phyloP scores from a whole-genome alignment of 2,329 filamentous ascomycete species.

The Pseudogymnoascus sp. region DNA sequence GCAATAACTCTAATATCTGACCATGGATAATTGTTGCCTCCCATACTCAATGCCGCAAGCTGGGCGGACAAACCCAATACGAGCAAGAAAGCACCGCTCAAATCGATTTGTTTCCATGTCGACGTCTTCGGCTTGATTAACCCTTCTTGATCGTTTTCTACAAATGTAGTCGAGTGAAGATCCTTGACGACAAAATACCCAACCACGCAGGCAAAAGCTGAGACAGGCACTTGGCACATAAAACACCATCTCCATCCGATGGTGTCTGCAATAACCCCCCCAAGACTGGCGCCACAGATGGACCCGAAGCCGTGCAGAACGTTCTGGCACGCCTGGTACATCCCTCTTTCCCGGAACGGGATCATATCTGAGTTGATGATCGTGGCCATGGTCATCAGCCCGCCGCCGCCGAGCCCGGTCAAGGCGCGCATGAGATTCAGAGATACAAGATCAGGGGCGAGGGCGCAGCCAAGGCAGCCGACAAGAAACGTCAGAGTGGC shows the following conservation, averaged over 20 bases:
- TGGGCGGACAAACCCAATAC: constrained; percentile 52
- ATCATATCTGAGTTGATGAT: constrained; percentile 61
- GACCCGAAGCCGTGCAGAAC: constrained; percentile 55
- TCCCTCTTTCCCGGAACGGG: constrained; percentile 46
- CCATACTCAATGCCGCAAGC: constrained; percentile 47
- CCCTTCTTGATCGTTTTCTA: constrained; percentile 16
- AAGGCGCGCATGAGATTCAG: constrained; percentile 60
- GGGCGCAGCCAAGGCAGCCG: constrained; percentile 58
- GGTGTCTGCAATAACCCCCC: constrained; percentile 55
- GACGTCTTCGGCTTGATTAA: constrained; percentile 27
- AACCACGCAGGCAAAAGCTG: constrained; percentile 45
- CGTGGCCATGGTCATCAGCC: constrained; percentile 59
- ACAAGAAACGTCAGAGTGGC: constrained; percentile 53
- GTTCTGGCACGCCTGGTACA: constrained; percentile 57
- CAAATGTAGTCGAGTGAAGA: constrained; percentile 22
- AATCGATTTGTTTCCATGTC: constrained; percentile 50
- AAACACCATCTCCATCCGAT: constrained; percentile 66
- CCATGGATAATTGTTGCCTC: constrained; percentile 51
- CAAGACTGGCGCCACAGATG: constrained; percentile 56
- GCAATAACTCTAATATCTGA: constrained; percentile 40
- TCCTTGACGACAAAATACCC: constrained; percentile 48
- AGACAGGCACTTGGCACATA: constrained; percentile 54
- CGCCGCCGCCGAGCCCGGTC: constrained; percentile 63
- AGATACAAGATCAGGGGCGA: constrained; percentile 50
- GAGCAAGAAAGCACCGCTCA: constrained; percentile 49